Base-by-base conservation (phyloP, 129 eudicot species). In the Flaveria bidentis region DNA sequence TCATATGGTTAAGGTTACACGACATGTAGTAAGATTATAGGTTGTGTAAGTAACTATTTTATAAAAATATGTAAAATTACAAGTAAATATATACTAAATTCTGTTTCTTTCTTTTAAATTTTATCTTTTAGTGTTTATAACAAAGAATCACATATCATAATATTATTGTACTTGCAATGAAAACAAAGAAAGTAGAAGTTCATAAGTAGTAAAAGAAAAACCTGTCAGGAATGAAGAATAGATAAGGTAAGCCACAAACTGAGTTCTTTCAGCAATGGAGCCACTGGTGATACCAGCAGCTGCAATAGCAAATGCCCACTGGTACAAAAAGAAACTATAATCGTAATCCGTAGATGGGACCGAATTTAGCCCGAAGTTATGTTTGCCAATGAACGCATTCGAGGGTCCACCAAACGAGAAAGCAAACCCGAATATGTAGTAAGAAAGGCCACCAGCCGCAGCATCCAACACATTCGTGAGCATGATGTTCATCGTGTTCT, bases 211-310 rank as follows among this genome's bases (percentile, higher is more conserved):
- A 52, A 17, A 61, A 72, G 17, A 17, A 39, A 70, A 6, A 80
- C 84, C 84, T 20, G 96, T 87, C 10, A 90, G 53, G 71, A 90
- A 90, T 3, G 90, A 85, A 2, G 96, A 90, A 71, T 85, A 90
- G 2, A 90, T 86, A 13, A 90, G 74, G 69, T 90, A 87, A 13
- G 96, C 93, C 7, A 86, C 90, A 51, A 90, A 90, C 55, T 90
- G 96, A 11, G 92, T 90, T 17, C 96, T 79, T 65, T 90, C 96
- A 0, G 96, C 96, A 6, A 89, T 89, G 15, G 95, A 89, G 2
- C 96, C 96, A 56, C 88, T 85, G 5, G 96, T 89, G 1, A 89
- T 89, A 0, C 96, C 96, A 4, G 96, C 96, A n/a, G 90, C 96
- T 1, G 96, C 96, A 1, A 90, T 90, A 2, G 96, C 96, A 8